phyloP scores from a whole-genome alignment of 164 flowering plant genomes.

The Euptelea pleiosperma region DNA sequence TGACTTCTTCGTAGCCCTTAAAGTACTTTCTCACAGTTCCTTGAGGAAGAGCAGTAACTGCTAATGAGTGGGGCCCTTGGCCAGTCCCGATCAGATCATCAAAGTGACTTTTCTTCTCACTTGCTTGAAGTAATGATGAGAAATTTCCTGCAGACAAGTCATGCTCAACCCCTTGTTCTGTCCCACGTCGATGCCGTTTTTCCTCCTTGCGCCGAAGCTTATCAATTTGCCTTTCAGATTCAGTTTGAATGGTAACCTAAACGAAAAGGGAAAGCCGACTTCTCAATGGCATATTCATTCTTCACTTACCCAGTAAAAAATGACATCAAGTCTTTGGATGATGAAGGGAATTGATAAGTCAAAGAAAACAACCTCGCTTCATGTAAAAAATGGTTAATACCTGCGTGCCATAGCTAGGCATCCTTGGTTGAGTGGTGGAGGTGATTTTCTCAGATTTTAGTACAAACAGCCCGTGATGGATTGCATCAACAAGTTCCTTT shows the following conservation, averaged over 20 bases:
- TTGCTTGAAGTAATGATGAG: conserved; percentile 84
- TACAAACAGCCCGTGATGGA: conserved; percentile 60
- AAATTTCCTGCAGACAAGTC: conserved; percentile 55
- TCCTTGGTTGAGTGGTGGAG: conserved; percentile 56
- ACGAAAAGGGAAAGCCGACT: conserved; percentile 3
- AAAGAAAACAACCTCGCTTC: conserved; percentile 3
- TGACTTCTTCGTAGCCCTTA: conserved; percentile 95
- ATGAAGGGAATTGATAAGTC: neutral
- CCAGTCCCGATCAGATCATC: conserved; percentile 84
- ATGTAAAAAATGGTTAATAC: conserved; percentile 24
- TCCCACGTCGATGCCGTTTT: conserved; percentile 68
- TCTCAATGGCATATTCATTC: neutral
- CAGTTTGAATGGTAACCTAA: conserved; percentile 94
- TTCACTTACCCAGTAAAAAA: neutral
- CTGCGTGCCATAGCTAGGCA: conserved; percentile 99
- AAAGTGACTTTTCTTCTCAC: conserved; percentile 64
- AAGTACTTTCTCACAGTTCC: conserved; percentile 82
- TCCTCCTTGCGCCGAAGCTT: conserved; percentile 97
- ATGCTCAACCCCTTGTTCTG: conserved; percentile 57
- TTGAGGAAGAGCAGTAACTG: conserved; percentile 83
- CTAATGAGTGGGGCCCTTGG: conserved; percentile 37
- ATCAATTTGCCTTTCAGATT: conserved; percentile 77
- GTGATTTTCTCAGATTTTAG: conserved; percentile 67
- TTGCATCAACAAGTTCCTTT: conserved; percentile 73
- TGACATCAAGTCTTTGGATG: neutral